A percentile compares a stretch with the other conserved stretches of the same genome.
Conservation (phyloP, 108 stramenopile genomes). For the Discostella stelligeroides region DNA sequence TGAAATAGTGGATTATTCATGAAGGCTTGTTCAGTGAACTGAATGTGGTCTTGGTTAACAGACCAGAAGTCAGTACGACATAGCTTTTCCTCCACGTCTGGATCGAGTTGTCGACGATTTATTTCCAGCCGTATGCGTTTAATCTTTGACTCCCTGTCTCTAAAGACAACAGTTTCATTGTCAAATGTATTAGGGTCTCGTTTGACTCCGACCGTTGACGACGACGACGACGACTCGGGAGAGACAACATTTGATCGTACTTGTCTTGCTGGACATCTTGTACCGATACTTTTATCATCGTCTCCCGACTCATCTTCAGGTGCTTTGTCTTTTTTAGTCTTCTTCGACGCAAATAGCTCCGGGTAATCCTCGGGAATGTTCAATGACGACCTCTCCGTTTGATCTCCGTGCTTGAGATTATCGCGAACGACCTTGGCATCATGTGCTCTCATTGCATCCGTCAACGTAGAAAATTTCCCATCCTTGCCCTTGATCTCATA, state of each 20-base stretch:
- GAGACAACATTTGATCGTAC: not conserved
- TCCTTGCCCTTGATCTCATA: constrained; percentile 7
- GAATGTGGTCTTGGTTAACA: not conserved
- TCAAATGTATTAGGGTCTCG: too few relatives aligned
- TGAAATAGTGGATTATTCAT: constrained; percentile 15
- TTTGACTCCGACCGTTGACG: not conserved
- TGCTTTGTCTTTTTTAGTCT: not conserved
- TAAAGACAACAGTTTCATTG: not conserved
- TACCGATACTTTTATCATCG: not conserved
- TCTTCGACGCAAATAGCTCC: not conserved
- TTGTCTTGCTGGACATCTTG: not conserved
- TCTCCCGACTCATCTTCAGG: not conserved
- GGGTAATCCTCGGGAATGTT: constrained; percentile 14
- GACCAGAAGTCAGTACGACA: not conserved
- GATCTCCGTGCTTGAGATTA: too few relatives aligned
- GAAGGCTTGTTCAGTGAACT: constrained; percentile 4
- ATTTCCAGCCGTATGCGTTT: not conserved
- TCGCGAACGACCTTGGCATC: too few relatives aligned
- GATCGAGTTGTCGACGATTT: constrained; percentile 2
- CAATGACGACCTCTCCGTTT: constrained; percentile 11
- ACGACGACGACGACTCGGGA: not conserved
- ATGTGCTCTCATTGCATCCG: too few relatives aligned
- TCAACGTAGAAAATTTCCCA: not conserved
- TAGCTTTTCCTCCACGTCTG: not conserved
- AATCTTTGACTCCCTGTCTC: not conserved